These are phyloP conservation scores for Thelonectria olida DNA, from an alignment of 2,329 filamentous ascomycete genomes.

Conservation along the genomic window DNA sequence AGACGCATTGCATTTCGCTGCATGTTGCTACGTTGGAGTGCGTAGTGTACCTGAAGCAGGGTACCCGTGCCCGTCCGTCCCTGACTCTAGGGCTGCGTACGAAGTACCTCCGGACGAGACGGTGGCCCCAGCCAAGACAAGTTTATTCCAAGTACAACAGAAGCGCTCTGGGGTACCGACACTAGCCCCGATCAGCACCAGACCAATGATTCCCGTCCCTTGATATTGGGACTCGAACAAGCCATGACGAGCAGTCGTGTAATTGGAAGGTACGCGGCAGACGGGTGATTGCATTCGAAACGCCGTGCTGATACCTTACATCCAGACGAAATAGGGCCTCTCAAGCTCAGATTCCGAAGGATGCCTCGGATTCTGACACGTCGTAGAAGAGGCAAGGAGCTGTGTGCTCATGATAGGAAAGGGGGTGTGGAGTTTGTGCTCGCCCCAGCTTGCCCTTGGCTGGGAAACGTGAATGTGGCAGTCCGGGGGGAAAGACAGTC, in stretches of 20 bases:
- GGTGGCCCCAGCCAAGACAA: constrained; percentile 25
- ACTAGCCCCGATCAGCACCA: constrained; percentile 22
- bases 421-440: constrained; percentile 16
- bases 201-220: constrained; percentile 28
- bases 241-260: background rate
- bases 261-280: constrained; percentile 1
- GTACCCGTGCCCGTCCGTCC: constrained; percentile 14
- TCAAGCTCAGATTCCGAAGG: constrained; percentile 23
- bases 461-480: constrained; percentile 22
- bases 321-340: constrained; percentile 1
- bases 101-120: constrained; percentile 9
- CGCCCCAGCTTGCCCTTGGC: constrained; percentile 9
- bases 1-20: constrained; percentile 16
- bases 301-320: constrained; percentile 21
- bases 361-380: constrained; percentile 29
- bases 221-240: constrained; percentile 1
- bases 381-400: constrained; percentile 22
- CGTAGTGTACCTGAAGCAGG: constrained; percentile 15
- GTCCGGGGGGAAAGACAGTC: constrained; percentile 11
- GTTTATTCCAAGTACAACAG: constrained; percentile 22
- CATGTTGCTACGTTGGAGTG: background rate
- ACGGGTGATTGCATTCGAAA: constrained; percentile 4
- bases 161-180: constrained; percentile 25
- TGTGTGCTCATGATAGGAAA: background rate
- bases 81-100: constrained; percentile 27